phyloP scores from a whole-genome alignment of 2,329 filamentous ascomycete species.

The Penicillium sp. region DNA sequence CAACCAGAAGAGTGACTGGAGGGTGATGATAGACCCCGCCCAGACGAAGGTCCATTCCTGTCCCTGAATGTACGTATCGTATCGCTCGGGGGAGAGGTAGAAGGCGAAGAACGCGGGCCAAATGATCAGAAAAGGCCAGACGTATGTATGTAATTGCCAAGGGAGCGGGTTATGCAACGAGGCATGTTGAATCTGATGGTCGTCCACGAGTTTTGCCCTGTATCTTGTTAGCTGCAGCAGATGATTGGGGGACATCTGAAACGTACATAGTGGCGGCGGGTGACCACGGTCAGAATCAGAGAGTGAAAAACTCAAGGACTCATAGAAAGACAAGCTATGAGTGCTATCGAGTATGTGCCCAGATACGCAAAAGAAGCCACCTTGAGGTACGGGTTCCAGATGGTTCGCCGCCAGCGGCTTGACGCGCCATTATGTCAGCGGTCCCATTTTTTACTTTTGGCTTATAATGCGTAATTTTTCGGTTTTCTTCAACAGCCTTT shows the following conservation, averaged over 20 bases:
- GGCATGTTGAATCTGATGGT: slow-evolving; percentile 82
- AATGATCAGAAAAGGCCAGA: slow-evolving; percentile 88
- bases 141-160: slow-evolving; percentile 77
- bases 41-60: slow-evolving; percentile 98
- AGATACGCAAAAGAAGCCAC: slow-evolving; percentile 26
- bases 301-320: slow-evolving; percentile 23
- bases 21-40: slow-evolving; percentile 81
- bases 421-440: slow-evolving; percentile 24
- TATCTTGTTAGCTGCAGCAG: slow-evolving; percentile 13
- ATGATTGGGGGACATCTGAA: slow-evolving; percentile 2
- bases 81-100: slow-evolving; percentile 80
- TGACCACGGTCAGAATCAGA: slow-evolving; percentile 34
- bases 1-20: slow-evolving; percentile 88
- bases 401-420: slow-evolving; percentile 25
- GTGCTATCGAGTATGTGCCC: slow-evolving; percentile 12
- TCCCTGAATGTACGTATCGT: slow-evolving; percentile 88
- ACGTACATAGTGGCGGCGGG: slow-evolving; percentile 37
- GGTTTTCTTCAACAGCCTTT: neutral
- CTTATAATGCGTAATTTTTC: neutral
- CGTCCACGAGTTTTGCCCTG: slow-evolving; percentile 86
- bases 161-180: slow-evolving; percentile 86
- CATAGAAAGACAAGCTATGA: slow-evolving; percentile 22
- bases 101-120: slow-evolving; percentile 92
- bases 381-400: slow-evolving; percentile 26
- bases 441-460: neutral